phyloP scores from a whole-genome alignment of 495 filamentous ascomycete genomes.

The Penicillium riverlandense region DNA sequence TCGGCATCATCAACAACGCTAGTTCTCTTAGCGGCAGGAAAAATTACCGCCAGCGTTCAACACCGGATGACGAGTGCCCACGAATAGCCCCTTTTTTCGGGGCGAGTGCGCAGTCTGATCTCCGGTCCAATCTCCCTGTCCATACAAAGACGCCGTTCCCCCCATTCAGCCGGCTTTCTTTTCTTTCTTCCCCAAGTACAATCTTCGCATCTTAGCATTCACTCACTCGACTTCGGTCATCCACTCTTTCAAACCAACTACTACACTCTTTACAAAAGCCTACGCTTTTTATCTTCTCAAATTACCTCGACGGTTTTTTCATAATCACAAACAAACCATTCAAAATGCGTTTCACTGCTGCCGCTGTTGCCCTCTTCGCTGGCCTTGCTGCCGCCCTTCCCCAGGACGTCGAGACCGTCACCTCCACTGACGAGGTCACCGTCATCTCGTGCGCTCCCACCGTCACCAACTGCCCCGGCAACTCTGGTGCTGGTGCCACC shows the following conservation, averaged over 20 bases:
- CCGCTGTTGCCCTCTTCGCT: slow-evolving; percentile 44
- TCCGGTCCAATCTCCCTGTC: slow-evolving; percentile 35
- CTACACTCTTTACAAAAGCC: slow-evolving; percentile 34
- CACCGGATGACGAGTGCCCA: not conserved
- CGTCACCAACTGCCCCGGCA: slow-evolving; percentile 53
- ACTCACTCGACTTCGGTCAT: slow-evolving; percentile 48
- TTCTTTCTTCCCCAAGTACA: slow-evolving; percentile 34
- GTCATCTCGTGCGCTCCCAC: slow-evolving; percentile 54
- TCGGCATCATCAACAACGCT: slow-evolving; percentile 2
- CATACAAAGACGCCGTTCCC: slow-evolving; percentile 38
- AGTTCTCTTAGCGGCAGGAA: slow-evolving; percentile 2
- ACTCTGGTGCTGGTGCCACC: slow-evolving; percentile 6
- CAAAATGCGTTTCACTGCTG: slow-evolving; percentile 51
- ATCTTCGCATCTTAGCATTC: slow-evolving; percentile 33
- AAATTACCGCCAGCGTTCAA: slow-evolving; percentile 1
- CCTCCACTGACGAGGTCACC: slow-evolving; percentile 50
- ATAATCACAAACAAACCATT: slow-evolving; percentile 21
- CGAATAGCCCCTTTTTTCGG: slow-evolving; percentile 4
- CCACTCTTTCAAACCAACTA: slow-evolving; percentile 44
- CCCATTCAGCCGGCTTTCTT: slow-evolving; percentile 15
- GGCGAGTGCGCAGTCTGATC: slow-evolving; percentile 18
- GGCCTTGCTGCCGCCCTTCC: slow-evolving; percentile 36
- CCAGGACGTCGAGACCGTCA: slow-evolving; percentile 31
- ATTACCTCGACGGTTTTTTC: slow-evolving; percentile 29
- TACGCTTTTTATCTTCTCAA: slow-evolving; percentile 11